These are phyloP conservation scores for Auricularia sp. DNA, from an alignment of 768 basidiomycete species.

Conservation along the genomic window DNA sequence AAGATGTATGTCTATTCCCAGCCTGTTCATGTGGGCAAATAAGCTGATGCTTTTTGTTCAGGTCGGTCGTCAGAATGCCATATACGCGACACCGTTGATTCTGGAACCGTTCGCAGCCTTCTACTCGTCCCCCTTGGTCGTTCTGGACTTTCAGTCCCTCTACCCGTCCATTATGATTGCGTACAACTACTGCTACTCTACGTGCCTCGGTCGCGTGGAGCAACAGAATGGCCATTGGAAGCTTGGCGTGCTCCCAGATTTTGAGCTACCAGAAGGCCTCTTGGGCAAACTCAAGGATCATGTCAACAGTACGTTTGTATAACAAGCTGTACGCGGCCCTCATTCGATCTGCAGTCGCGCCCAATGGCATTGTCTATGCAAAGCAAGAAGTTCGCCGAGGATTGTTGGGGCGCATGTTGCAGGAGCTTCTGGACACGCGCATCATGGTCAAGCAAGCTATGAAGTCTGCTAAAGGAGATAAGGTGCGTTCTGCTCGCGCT, in stretches of 20 bases:
- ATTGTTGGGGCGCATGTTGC: conserved; percentile 81
- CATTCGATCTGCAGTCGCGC: conserved; percentile 51
- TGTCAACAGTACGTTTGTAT: conserved; percentile 46
- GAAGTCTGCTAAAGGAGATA: conserved; percentile 69
- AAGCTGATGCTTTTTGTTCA: conserved; percentile 22
- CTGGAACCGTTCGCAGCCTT: conserved; percentile 92
- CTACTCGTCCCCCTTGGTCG: conserved; percentile 84
- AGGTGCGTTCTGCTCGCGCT: conserved; percentile 32
- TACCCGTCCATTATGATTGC: conserved; percentile 99
- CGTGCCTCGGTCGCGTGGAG: conserved; percentile 81
- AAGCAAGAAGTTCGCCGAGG: conserved; percentile 78
- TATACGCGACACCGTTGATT: conserved; percentile 90
- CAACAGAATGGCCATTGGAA: conserved; percentile 84
- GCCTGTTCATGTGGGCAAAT: neutral
- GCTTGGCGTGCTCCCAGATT: conserved; percentile 65
- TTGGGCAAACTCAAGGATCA: conserved; percentile 63
- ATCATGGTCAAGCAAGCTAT: conserved; percentile 98
- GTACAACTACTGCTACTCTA: conserved; percentile 95
- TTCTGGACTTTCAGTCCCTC: conserved; percentile 91
- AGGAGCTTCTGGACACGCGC: conserved; percentile 84
- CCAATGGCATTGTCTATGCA: conserved; percentile 92
- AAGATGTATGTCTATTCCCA: conserved; percentile 45
- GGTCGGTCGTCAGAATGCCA: conserved; percentile 94
- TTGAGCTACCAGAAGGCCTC: conserved; percentile 55
- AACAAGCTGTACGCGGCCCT: no score